Base-by-base conservation (phyloP, 2,329 filamentous ascomycete species). In the Westerdykella sp. region DNA sequence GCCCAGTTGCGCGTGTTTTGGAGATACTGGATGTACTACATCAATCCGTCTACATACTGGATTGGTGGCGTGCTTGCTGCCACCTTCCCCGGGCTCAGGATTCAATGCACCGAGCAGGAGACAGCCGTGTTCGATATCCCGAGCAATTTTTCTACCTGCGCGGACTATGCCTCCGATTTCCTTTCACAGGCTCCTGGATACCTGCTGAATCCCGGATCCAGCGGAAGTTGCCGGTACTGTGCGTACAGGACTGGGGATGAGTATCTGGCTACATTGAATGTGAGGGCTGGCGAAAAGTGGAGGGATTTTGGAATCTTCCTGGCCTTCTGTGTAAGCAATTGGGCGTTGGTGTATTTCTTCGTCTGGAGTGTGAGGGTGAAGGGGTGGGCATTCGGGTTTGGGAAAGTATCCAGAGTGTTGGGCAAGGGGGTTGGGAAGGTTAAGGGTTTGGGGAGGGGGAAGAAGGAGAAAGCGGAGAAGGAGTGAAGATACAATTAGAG, bases 271-370 rank as follows among this genome's bases (percentile, higher is more conserved):
- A 79, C 76, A 0, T 54, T 81, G 28, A 80, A 81, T 51, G 73
- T 81, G 41, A 58, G 69, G 4, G 65, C 69, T 0, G 63, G 58
- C 15, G 74, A 89, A 42, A 87, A 87, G 67, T 89, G 85, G 85
- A 69, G 78, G 35, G 73, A 83, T 61, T 84, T 87, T 53, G 85
- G 83, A 6, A 81, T 88, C 47, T 86, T 88, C 69, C 53, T 86
- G 7, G 80, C 78, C 1, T 89, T 87, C 60, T 79, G 78, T 41
- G 68, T 84, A 12, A 81, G 78, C 40, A 88, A 87, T 57, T 87
- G 81, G 80, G 68, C 75, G 34, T 64, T 88, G 42, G 83, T 87
- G 1, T 86, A 85, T 62, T 86, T 87, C 67, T 87, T 89, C 59
- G 80, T 88, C 44, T 89, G 84, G 66, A 83, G 79, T 2, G 81